phyloP scores from a whole-genome alignment of 2,329 filamentous ascomycete genomes.

The Phoma herbarum region DNA sequence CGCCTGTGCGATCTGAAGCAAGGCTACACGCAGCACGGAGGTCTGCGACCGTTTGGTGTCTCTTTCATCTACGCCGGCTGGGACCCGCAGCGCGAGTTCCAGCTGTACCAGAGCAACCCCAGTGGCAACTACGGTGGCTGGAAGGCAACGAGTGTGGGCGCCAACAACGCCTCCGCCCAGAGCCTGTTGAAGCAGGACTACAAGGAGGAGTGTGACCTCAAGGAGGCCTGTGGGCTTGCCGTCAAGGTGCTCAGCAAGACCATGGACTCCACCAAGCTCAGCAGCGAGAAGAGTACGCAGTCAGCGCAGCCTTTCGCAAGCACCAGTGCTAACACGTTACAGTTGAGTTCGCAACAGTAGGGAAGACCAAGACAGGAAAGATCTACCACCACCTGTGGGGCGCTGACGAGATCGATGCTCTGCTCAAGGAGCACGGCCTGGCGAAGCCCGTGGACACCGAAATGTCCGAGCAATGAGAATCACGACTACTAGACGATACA shows the following conservation, averaged over 20 bases:
- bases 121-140: conserved; percentile 99
- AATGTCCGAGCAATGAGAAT: conserved; percentile 45
- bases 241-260: conserved; percentile 99
- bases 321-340: conserved; percentile 33
- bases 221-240: conserved; percentile 95
- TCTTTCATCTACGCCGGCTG: conserved; percentile 99
- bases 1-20: conserved; percentile 98
- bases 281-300: conserved; percentile 94
- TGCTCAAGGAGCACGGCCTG: conserved; percentile 94
- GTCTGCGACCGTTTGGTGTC: conserved; percentile 96
- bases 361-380: conserved; percentile 91
- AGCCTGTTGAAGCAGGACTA: conserved; percentile 99
- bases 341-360: conserved; percentile 99
- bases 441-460: conserved; percentile 68
- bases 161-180: conserved; percentile 97
- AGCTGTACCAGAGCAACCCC: conserved; percentile 98
- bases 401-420: conserved; percentile 91
- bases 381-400: conserved; percentile 99
- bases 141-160: conserved; percentile 98
- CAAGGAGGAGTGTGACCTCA: conserved; percentile 95
- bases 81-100: conserved; percentile 95
- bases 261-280: conserved; percentile 99
- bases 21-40: conserved; percentile 98
- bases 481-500: conserved; percentile 33
- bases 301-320: background rate